These are phyloP conservation scores for Phaseolus lunatus DNA, from an alignment of 306 rosid genomes.

Conservation along the genomic window DNA sequence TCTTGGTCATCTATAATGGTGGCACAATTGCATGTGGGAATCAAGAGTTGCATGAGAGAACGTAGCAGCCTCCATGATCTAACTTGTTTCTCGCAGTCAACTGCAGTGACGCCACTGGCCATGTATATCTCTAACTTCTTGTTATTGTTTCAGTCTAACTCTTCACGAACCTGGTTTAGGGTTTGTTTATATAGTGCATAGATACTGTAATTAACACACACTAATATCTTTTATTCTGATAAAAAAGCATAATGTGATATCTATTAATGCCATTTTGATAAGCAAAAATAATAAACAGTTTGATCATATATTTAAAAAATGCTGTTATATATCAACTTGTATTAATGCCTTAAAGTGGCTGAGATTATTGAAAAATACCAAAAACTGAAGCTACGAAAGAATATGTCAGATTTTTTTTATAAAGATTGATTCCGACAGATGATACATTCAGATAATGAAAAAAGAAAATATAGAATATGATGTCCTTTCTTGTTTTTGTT, in stretches of 20 bases:
- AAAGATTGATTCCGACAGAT: too few relatives aligned
- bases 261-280: too few relatives aligned
- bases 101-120: constrained; percentile 57
- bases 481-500: not conserved
- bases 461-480: too few relatives aligned
- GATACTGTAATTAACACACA: not conserved
- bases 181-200: constrained; percentile 48
- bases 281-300: not conserved
- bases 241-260: too few relatives aligned
- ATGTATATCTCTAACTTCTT: constrained; percentile 37
- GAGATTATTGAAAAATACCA: too few relatives aligned
- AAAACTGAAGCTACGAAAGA: too few relatives aligned
- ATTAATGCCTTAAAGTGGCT: too few relatives aligned
- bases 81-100: constrained; percentile 93
- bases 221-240: not conserved
- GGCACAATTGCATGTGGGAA: constrained; percentile 71
- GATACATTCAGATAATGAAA: too few relatives aligned
- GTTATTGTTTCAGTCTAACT: not conserved
- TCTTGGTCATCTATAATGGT: constrained; percentile 47
- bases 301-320: not conserved
- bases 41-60: constrained; percentile 67
- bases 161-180: constrained; percentile 2
- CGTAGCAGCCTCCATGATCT: constrained; percentile 91
- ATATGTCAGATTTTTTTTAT: too few relatives aligned
- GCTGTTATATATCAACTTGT: too few relatives aligned